Evolutionary conservation across 1,284 basidiomycete species (phyloP).

Genomic region (Neonothopanus nambi): DNA sequence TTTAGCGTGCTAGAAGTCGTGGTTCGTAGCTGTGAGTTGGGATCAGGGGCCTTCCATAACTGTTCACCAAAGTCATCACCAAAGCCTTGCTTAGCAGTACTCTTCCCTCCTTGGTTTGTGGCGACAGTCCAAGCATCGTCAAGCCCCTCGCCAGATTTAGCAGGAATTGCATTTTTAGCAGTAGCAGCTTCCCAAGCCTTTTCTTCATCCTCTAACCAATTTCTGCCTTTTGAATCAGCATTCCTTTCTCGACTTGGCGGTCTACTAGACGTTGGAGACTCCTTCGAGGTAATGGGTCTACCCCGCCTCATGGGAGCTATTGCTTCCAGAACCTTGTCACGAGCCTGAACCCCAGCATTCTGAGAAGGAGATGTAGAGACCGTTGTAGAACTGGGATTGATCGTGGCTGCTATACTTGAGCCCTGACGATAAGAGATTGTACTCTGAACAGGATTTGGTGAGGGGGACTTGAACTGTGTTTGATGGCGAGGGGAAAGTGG

Average conservation of each 20-base stretch:
- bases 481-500: conserved; percentile 44
- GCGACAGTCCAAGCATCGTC: conserved; percentile 52
- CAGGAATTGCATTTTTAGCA: conserved; percentile 24
- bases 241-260: conserved; percentile 41
- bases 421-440: conserved; percentile 41
- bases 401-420: conserved; percentile 17
- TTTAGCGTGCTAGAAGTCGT: conserved; percentile 23
- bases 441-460: conserved; percentile 38
- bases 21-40: conserved; percentile 25
- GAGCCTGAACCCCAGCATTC: conserved; percentile 61
- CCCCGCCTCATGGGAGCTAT: conserved; percentile 79
- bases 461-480: conserved; percentile 28
- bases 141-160: conserved; percentile 17
- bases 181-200: conserved; percentile 51
- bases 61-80: conserved; percentile 61
- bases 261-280: conserved; percentile 33
- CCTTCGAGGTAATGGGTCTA: conserved; percentile 47
- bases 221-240: conserved; percentile 27
- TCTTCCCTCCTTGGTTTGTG: conserved; percentile 24
- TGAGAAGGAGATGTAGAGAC: conserved; percentile 25
- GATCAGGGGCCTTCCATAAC: conserved; percentile 51
- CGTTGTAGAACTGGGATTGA: conserved; percentile 11
- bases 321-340: conserved; percentile 73
- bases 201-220: conserved; percentile 51
- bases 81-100: conserved; percentile 34